phyloP scores from a whole-genome alignment of 164 flowering plant genomes.

The Macadamia integrifolia region DNA sequence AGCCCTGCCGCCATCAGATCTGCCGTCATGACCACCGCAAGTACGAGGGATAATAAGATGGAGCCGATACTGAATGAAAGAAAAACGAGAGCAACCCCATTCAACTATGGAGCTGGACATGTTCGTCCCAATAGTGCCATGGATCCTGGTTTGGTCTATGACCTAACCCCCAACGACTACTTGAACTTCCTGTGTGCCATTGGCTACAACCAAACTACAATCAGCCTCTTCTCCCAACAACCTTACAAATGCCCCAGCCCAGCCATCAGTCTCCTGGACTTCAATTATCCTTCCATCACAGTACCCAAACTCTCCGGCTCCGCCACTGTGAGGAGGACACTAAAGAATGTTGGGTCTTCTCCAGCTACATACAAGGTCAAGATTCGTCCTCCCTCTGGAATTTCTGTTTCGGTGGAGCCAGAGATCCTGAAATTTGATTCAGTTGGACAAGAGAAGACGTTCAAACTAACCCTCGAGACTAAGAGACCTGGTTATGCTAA shows the following conservation, averaged over 20 bases:
- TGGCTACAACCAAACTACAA: slow-evolving; percentile 19
- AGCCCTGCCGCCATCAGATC: slow-evolving; percentile 19
- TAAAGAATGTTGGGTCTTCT: slow-evolving; percentile 48
- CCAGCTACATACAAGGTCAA: slow-evolving; percentile 32
- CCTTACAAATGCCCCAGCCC: slow-evolving; percentile 11
- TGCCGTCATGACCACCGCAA: slow-evolving; percentile 20
- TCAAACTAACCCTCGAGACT: slow-evolving; percentile 25
- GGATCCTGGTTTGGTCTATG: slow-evolving; percentile 64
- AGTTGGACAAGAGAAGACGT: slow-evolving; percentile 43
- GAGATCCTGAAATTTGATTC: slow-evolving; percentile 24
- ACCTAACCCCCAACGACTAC: slow-evolving; percentile 39
- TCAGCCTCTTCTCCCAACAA: slow-evolving; percentile 2
- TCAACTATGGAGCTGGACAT: slow-evolving; percentile 47
- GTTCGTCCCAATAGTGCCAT: slow-evolving; percentile 41
- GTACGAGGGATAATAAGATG: slow-evolving; percentile 30
- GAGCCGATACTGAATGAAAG: slow-evolving; percentile 24
- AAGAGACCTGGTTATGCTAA: slow-evolving; percentile 4
- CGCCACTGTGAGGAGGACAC: slow-evolving; percentile 30
- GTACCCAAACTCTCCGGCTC: slow-evolving; percentile 27
- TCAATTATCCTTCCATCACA: slow-evolving; percentile 61
- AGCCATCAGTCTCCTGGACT: slow-evolving; percentile 18
- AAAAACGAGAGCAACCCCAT: slow-evolving; percentile 30
- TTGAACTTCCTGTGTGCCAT: slow-evolving; percentile 44
- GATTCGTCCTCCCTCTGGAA: slow-evolving; percentile 26
- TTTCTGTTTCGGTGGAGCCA: slow-evolving; percentile 40